Conservation (phyloP, 176 grass and related monocot species). For the Rhipidocladum racemiflorum region DNA sequence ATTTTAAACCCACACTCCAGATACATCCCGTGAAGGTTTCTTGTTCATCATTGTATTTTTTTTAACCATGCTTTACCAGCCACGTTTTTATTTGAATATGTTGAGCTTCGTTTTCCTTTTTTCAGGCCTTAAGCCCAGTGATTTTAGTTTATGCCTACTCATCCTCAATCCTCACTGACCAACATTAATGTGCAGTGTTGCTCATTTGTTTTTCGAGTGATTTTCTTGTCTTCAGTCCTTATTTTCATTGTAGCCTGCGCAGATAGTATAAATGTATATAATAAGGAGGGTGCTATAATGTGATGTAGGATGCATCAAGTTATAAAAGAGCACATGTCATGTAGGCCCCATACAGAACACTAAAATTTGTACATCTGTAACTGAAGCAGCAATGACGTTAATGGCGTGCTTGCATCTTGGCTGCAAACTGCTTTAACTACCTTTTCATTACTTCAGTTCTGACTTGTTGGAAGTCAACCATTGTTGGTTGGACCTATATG, state of each 20-base stretch:
- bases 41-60: neutral
- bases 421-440: neutral
- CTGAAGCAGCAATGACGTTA: neutral
- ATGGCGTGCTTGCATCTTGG: neutral
- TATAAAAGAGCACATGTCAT: neutral
- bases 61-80: neutral
- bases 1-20: neutral
- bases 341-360: neutral
- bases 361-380: neutral
- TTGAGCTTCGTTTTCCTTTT: neutral
- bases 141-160: neutral
- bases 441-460: constrained; percentile 16
- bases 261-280: neutral
- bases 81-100: neutral
- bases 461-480: neutral
- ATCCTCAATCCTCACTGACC: neutral
- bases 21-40: neutral
- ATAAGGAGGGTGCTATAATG: neutral
- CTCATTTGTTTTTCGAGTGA: neutral
- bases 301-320: neutral
- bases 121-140: neutral
- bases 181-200: neutral
- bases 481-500: neutral
- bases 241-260: neutral
- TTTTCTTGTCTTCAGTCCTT: constrained; percentile 9